Evolutionary conservation across 495 filamentous ascomycete genomes (phyloP), one percentile per base, ranked within the genome.

Genomic region (Podospora appendiculata): DNA sequence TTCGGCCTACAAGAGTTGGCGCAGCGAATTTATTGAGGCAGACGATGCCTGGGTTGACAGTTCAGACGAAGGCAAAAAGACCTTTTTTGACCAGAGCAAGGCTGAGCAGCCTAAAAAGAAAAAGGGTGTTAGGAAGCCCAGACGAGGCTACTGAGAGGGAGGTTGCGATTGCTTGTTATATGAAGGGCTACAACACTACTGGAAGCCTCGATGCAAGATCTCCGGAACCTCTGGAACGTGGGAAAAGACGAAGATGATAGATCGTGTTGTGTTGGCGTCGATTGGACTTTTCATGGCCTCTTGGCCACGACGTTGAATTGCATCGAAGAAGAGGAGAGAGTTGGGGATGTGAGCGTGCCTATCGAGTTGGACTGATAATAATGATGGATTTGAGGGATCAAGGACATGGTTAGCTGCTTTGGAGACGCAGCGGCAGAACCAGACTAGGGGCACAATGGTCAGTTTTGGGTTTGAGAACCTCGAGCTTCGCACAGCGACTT

Each of bases 11-110:
- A 50, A 50, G 9, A 49, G 36, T 0, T 42, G 44, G 42, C 33
- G 58, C 7, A 58, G 50, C 25, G 35, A 48, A 12, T 70, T 63
- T 25, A 42, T 33, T 6, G 32, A 55, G 13, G 47, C 54, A 33
- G 55, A 69, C 6, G 53, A 53, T 13, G 56, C 46, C 12, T 62
- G 52, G 50, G 47, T 73, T 25, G 70, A 38, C 7, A 38, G 13
- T 3, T 38, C 36, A 7, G 13, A 38, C 3, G 13, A 38, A 19
- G 69, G 69, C 13, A 63, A 65, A 45, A 59, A 53, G 25, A 64
- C 53, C 32, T 64, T 65, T 32, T 70, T 69, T 52, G 64, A 41
- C 42, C 44, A 41, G 17, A 48, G 52, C 2, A 53, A 45, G 35
- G 51, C 42, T 16, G 55, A 63, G 12, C 32, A 42, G 13, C n/a